phyloP scores from a whole-genome alignment of 257 asterid species.

The Solanum habrochaites region DNA sequence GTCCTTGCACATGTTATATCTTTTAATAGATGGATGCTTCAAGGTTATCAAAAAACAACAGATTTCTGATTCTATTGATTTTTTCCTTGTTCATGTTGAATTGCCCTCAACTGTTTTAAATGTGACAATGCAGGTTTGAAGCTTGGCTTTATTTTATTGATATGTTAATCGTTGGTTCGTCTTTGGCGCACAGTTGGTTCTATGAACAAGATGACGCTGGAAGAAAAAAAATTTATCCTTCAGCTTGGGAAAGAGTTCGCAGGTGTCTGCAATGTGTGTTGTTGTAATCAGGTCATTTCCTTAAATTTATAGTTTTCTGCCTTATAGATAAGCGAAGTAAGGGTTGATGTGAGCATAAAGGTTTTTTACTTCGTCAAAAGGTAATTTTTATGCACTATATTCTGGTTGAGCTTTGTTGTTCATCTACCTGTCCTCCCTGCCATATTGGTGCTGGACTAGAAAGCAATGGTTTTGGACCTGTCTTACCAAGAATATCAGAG shows the following conservation, averaged over 20 bases:
- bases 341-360: too few relatives aligned
- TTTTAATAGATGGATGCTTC: background rate
- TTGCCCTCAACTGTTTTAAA: background rate
- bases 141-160: too few relatives aligned
- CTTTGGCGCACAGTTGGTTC: too few relatives aligned
- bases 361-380: background rate
- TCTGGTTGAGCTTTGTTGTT: background rate
- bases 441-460: background rate
- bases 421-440: background rate
- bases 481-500: background rate
- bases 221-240: slow-evolving; percentile 48
- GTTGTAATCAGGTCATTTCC: slow-evolving; percentile 58
- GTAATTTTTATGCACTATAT: background rate
- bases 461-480: background rate
- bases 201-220: too few relatives aligned
- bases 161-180: too few relatives aligned
- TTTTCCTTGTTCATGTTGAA: background rate
- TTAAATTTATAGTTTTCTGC: background rate
- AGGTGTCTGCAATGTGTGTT: slow-evolving; percentile 87
- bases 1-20: background rate
- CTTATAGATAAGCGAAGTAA: background rate
- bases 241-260: slow-evolving; percentile 93
- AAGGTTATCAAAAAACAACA: background rate
- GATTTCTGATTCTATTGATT: background rate
- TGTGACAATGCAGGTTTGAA: too few relatives aligned